Percentiles rank a stretch among this genome's conserved stretches.
phyloP scores from a whole-genome alignment of 108 stramenopile genomes.

The Cylindrotheca closterium region DNA sequence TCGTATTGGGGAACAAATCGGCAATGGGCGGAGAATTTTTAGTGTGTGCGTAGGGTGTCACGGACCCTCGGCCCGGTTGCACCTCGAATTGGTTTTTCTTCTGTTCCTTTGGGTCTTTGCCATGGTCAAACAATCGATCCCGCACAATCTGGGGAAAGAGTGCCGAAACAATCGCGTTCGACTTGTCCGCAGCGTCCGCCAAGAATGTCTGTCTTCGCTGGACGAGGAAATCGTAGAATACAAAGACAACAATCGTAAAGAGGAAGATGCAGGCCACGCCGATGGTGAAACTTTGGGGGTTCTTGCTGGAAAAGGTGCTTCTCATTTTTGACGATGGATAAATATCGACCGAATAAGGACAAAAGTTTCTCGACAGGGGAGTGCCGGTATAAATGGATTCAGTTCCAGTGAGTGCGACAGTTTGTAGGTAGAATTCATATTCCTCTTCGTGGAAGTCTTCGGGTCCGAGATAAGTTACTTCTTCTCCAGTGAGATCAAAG shows the following conservation, averaged over 20 bases:
- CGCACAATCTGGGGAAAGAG: conserved; percentile 58
- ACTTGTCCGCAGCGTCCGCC: conserved; percentile 25
- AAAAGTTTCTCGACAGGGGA: neutral
- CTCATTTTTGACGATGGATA: conserved; percentile 47
- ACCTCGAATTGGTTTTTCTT: too few relatives aligned
- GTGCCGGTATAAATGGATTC: neutral
- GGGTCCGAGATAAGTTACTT: conserved; percentile 9
- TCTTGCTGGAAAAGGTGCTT: conserved; percentile 16
- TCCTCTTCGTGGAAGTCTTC: conserved; percentile 13
- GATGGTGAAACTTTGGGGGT: conserved; percentile 36
- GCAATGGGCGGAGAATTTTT: conserved; percentile 12
- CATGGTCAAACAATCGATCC: conserved; percentile 33
- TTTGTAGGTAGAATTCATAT: neutral
- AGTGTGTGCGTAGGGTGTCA: too few relatives aligned
- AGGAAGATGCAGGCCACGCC: conserved; percentile 40
- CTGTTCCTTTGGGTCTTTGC: conserved; percentile 32
- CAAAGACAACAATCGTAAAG: conserved; percentile 40
- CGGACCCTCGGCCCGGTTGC: too few relatives aligned
- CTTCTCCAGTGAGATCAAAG: conserved; percentile 11
- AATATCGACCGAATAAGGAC: conserved; percentile 28
- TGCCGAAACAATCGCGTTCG: conserved; percentile 45
- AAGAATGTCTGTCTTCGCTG: conserved; percentile 46
- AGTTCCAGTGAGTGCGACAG: neutral
- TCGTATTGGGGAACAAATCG: conserved; percentile 15
- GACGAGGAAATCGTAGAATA: conserved; percentile 56